Conservation (phyloP, 495 filamentous ascomycete species). For the Podospora comata region DNA sequence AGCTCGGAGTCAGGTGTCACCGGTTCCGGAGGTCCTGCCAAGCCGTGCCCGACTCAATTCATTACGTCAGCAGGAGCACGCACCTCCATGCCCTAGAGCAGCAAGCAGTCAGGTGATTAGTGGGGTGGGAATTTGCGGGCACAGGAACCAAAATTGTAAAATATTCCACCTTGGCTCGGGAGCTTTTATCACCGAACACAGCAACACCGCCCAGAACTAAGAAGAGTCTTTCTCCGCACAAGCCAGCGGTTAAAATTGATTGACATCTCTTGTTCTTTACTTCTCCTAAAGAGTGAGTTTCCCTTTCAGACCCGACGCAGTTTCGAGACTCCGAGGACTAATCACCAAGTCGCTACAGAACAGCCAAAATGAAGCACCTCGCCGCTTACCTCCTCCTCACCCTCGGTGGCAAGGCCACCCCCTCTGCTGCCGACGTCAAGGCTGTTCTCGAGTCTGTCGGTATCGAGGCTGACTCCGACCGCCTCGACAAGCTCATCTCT, state of each 20-base stretch:
- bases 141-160: constrained; percentile 30
- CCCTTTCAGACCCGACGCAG: constrained; percentile 1
- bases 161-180: constrained; percentile 27
- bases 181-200: constrained; percentile 20
- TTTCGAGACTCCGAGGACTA: constrained; percentile 10
- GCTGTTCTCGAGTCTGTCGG: constrained; percentile 88
- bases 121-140: constrained; percentile 29
- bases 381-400: constrained; percentile 96
- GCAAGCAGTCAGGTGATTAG: constrained; percentile 28
- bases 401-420: constrained; percentile 88
- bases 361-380: constrained; percentile 95
- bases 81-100: constrained; percentile 29
- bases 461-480: constrained; percentile 88
- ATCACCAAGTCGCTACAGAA: constrained; percentile 14
- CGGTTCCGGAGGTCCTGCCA: constrained; percentile 11
- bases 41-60: background rate
- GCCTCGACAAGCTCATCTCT: constrained; percentile 75
- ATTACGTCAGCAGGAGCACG: constrained; percentile 22
- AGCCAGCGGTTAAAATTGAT: constrained; percentile 54
- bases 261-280: constrained; percentile 55
- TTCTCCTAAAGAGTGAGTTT: constrained; percentile 32
- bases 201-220: constrained; percentile 40
- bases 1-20: constrained; percentile 12
- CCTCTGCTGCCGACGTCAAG: constrained; percentile 86
- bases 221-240: constrained; percentile 58